These are phyloP conservation scores for Neocucurbitaria cava DNA, from an alignment of 2,329 filamentous ascomycete species.

Conservation along the genomic window DNA sequence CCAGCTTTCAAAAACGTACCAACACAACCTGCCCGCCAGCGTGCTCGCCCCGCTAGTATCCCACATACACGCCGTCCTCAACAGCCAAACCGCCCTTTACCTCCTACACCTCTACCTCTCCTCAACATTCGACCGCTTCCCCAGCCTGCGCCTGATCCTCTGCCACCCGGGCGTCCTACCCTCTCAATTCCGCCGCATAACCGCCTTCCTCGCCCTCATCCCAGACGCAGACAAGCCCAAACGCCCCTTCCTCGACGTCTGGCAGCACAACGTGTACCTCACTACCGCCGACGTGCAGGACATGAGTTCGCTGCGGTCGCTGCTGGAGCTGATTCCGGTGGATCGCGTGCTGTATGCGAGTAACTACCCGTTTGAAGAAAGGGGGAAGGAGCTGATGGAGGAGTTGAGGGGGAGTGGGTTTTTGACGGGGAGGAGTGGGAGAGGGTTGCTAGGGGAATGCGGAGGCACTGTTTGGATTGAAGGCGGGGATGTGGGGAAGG, in stretches of 20 bases:
- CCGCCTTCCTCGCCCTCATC: conserved; percentile 30
- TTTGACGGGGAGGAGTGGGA: conserved; percentile 59
- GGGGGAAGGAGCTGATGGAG: conserved; percentile 57
- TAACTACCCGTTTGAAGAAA: conserved; percentile 64
- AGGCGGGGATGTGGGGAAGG: background rate
- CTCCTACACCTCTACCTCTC: conserved; percentile 59
- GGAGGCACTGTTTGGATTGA: conserved; percentile 41
- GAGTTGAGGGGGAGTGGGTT: conserved; percentile 59
- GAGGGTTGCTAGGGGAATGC: conserved; percentile 61
- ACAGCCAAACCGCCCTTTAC: conserved; percentile 58
- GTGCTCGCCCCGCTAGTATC: conserved; percentile 24
- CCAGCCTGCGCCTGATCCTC: conserved; percentile 61
- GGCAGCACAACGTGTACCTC: conserved; percentile 64
- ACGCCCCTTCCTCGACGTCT: conserved; percentile 57
- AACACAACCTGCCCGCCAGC: conserved; percentile 13
- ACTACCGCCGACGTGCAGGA: conserved; percentile 64
- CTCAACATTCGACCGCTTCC: conserved; percentile 63
- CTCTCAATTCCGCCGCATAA: conserved; percentile 60
- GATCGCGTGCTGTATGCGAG: conserved; percentile 64
- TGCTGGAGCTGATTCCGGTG: conserved; percentile 54
- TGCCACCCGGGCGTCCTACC: conserved; percentile 63
- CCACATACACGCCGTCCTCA: conserved; percentile 55
- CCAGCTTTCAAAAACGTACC: conserved; percentile 22
- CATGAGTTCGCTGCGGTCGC: conserved; percentile 55
- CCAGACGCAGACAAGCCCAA: conserved; percentile 23